A percentile compares a stretch with the other conserved stretches of the same genome.
phyloP scores from a whole-genome alignment of 768 basidiomycete genomes.

The Rhodotorula graminis region DNA sequence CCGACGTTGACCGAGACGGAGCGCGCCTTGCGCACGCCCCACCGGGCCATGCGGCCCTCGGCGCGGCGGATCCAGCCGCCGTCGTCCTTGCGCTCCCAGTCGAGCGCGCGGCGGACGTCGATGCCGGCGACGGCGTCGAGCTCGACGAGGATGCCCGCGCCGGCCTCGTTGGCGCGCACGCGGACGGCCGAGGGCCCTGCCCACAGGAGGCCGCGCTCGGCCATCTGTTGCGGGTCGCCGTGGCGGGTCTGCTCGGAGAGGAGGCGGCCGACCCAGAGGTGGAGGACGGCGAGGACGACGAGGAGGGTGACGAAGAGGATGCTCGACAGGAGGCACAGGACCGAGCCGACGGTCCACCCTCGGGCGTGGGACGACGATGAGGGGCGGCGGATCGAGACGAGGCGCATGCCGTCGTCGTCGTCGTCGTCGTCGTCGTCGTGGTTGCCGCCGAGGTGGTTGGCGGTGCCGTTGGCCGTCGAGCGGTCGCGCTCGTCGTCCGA shows the following conservation, averaged over 20 bases:
- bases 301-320: conserved; percentile 19
- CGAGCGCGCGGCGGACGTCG: conserved; percentile 30
- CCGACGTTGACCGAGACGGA: conserved; percentile 19
- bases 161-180: not conserved
- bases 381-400: not conserved
- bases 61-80: conserved; percentile 11
- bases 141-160: conserved; percentile 9
- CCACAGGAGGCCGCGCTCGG: conserved; percentile 14
- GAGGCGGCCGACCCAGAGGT: conserved; percentile 37
- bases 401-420: not conserved
- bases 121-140: conserved; percentile 28
- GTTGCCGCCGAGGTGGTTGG: too few relatives aligned
- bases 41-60: conserved; percentile 20
- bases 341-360: not conserved
- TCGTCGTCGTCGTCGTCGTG: too few relatives aligned
- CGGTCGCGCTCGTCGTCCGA: conserved; percentile 20
- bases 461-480: not conserved
- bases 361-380: not conserved
- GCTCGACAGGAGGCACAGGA: conserved; percentile 22
- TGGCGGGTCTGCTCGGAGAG: conserved; percentile 25
- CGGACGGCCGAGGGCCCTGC: conserved; percentile 27
- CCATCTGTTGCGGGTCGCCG: conserved; percentile 23
- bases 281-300: conserved; percentile 14
- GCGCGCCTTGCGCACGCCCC: conserved; percentile 18
- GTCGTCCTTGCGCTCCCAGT: conserved; percentile 28